These are phyloP conservation scores for Carex kokanica DNA, from an alignment of 176 grass and related monocot species.

Conservation along the genomic window DNA sequence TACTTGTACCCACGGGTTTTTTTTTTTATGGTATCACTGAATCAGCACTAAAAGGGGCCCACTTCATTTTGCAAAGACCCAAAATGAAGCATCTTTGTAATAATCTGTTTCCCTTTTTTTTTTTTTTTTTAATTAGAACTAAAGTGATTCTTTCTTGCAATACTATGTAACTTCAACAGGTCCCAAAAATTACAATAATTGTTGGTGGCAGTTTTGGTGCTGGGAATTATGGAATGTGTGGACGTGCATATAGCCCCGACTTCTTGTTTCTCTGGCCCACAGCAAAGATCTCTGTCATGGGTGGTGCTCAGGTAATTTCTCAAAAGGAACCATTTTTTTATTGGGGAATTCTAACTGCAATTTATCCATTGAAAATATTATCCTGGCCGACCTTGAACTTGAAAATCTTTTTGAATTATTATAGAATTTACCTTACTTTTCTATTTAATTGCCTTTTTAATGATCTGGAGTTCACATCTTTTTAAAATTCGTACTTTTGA, in stretches of 20 bases:
- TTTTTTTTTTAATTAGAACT: not conserved
- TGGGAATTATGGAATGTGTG: slow-evolving; percentile 99
- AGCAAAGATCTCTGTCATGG: slow-evolving; percentile 98
- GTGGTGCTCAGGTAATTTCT: slow-evolving; percentile 72
- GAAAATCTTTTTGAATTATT: not conserved
- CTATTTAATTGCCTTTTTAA: not conserved
- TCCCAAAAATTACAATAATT: slow-evolving; percentile 97
- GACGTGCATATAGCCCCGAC: slow-evolving; percentile 86
- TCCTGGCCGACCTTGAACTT: not conserved
- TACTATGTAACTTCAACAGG: slow-evolving; percentile 33
- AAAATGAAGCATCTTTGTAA: too few relatives aligned
- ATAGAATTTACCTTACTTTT: too few relatives aligned
- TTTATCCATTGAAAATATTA: not conserved
- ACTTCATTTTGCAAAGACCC: too few relatives aligned
- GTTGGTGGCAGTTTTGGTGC: slow-evolving; percentile 97
- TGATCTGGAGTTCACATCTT: not conserved
- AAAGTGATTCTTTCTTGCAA: not conserved
- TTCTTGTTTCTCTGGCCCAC: slow-evolving; percentile 98
- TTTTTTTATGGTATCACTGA: too few relatives aligned
- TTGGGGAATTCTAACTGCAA: not conserved
- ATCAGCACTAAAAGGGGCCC: too few relatives aligned
- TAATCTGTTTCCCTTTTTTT: too few relatives aligned
- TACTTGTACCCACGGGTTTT: not conserved
- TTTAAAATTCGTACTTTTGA: not conserved
- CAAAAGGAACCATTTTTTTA: not conserved